These are phyloP conservation scores for Sugiyamaella paludigena DNA, from an alignment of 1,139 yeast genomes.

Conservation along the genomic window DNA sequence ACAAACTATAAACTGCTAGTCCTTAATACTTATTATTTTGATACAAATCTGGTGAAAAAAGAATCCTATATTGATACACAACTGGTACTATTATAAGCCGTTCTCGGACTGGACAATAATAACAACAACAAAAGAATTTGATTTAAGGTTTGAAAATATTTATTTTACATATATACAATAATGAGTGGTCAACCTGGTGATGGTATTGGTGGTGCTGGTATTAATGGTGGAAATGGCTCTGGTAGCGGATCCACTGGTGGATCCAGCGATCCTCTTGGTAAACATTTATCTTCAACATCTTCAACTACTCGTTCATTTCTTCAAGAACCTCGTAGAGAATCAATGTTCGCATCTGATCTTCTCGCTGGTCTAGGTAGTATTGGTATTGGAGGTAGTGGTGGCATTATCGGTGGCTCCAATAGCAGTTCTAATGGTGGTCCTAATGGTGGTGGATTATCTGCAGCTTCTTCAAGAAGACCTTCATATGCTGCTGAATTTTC, in stretches of 20 bases:
- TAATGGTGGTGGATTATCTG: slow-evolving; percentile 23
- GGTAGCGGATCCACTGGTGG: background rate
- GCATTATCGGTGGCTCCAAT: too few species aligned
- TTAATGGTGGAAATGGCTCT: background rate
- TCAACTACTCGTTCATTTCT: slow-evolving; percentile 6
- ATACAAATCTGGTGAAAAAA: too few species aligned
- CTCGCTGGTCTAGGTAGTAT: background rate
- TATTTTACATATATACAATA: too few species aligned
- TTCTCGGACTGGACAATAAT: too few species aligned
- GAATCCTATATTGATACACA: too few species aligned
- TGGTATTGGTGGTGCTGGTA: background rate
- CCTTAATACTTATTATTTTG: too few species aligned
- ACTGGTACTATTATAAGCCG: too few species aligned
- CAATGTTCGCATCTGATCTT: slow-evolving; percentile 10
- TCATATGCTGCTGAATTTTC: slow-evolving; percentile 38
- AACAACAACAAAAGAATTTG: too few species aligned
- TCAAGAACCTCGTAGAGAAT: slow-evolving; percentile 12
- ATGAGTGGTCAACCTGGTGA: too few species aligned
- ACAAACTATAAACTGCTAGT: too few species aligned
- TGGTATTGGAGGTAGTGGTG: background rate
- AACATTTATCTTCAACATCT: background rate
- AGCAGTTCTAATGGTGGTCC: too few species aligned
- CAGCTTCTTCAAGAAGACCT: slow-evolving; percentile 35
- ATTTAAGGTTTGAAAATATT: too few species aligned
- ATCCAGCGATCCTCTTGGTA: background rate